Evolutionary conservation across 306 rosid species (phyloP).

Genomic region (Vigna hirtella): DNA sequence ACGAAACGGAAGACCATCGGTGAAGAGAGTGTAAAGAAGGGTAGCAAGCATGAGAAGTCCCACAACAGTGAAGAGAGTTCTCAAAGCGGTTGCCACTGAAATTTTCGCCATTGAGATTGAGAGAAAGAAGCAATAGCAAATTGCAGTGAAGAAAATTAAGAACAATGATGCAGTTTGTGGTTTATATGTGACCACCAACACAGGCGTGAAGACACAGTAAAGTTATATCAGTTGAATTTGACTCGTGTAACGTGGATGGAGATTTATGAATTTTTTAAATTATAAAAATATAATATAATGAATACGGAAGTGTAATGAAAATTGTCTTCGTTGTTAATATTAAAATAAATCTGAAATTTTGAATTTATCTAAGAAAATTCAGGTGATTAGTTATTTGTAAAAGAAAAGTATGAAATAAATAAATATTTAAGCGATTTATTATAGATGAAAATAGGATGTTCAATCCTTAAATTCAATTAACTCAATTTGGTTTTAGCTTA

Average conservation of each 20-base stretch:
- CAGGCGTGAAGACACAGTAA: too few relatives aligned
- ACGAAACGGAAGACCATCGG: constrained; percentile 74
- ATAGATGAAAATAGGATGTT: too few relatives aligned
- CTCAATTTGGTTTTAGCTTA: too few relatives aligned
- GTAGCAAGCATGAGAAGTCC: constrained; percentile 61
- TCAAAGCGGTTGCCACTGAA: constrained; percentile 51
- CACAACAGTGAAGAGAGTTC: constrained; percentile 53
- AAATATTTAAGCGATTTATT: too few relatives aligned
- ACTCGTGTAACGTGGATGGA: background rate
- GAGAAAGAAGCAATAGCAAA: background rate
- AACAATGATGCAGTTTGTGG: background rate
- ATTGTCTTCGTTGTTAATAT: background rate
- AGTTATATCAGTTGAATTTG: background rate
- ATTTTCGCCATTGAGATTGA: constrained; percentile 54
- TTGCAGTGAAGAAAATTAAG: background rate
- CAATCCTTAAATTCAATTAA: too few relatives aligned
- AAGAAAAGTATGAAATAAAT: too few relatives aligned
- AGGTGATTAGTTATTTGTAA: too few relatives aligned
- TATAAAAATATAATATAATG: background rate
- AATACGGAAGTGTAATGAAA: background rate
- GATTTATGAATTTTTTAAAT: background rate
- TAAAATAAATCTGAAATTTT: background rate
- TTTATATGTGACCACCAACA: background rate
- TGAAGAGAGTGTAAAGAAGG: constrained; percentile 61
- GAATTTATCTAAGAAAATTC: too few relatives aligned